Percentiles rank a stretch among this genome's conserved stretches.
Conservation (phyloP, 2,329 filamentous ascomycete genomes). For the Calcarisporium arbuscula region DNA sequence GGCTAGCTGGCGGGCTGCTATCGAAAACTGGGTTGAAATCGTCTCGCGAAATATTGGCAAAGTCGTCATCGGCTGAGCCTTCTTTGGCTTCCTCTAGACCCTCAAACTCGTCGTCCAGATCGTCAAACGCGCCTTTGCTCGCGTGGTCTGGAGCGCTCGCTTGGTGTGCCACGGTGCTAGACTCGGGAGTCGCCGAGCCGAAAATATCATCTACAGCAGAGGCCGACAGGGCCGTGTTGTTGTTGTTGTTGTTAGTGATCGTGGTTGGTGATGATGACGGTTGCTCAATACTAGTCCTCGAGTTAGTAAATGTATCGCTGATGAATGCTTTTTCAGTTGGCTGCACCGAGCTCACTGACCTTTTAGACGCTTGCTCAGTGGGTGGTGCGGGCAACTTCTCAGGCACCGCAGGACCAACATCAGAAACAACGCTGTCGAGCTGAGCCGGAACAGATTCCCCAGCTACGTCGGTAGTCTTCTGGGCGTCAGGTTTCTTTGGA, state of each 20-base stretch:
- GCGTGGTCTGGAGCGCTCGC: constrained; percentile 25
- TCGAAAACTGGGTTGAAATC: constrained; percentile 82
- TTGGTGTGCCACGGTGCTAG: constrained; percentile 20
- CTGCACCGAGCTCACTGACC: constrained; percentile 15
- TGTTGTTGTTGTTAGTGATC: constrained; percentile 15
- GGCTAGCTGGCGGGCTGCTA: constrained; percentile 53
- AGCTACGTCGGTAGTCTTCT: no score
- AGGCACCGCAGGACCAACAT: constrained; percentile 14
- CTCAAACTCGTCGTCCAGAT: constrained; percentile 75
- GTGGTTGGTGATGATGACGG: constrained; percentile 25
- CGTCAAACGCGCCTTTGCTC: constrained; percentile 57
- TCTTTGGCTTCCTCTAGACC: constrained; percentile 81
- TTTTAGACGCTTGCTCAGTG: constrained; percentile 16
- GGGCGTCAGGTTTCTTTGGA: constrained; percentile 22
- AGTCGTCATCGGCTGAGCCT: constrained; percentile 71
- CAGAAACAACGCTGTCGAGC: no score
- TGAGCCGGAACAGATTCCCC: no score
- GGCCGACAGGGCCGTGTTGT: constrained; percentile 17
- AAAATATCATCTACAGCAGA: constrained; percentile 37
- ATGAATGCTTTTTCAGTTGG: no score
- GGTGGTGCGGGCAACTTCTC: constrained; percentile 20
- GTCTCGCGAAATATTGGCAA: constrained; percentile 66
- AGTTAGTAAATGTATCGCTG: no score
- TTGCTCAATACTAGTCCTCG: constrained; percentile 18
- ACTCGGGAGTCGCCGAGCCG: constrained; percentile 23